phyloP scores from a whole-genome alignment of 169 alveolate species.

The Plasmodium malariae region DNA sequence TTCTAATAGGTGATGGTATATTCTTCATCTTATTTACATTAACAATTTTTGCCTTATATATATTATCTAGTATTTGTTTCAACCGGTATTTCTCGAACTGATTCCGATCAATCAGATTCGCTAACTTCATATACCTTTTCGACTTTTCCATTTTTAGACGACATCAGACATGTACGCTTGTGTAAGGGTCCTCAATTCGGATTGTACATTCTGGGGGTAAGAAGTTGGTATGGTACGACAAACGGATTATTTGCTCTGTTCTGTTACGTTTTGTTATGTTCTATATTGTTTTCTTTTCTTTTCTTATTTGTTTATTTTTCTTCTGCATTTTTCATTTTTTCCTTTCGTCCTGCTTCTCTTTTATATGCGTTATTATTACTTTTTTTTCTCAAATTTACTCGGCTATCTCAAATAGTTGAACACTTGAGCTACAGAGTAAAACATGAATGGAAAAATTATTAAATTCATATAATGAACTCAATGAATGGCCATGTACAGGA shows the following conservation, averaged over 20 bases:
- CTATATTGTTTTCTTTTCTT: not conserved
- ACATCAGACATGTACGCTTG: not conserved
- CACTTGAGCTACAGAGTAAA: not conserved
- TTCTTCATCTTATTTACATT: conserved; percentile 81
- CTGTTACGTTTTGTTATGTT: not conserved
- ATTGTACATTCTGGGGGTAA: too few relatives aligned
- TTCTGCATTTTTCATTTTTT: not conserved
- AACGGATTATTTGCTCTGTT: not conserved
- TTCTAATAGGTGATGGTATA: conserved; percentile 82
- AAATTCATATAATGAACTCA: too few relatives aligned
- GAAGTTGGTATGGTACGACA: too few relatives aligned
- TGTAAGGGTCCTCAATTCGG: too few relatives aligned
- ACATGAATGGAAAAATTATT: not conserved
- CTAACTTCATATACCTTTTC: conserved; percentile 22
- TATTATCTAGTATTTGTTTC: conserved; percentile 80
- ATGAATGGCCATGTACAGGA: not conserved
- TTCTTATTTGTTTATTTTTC: not conserved
- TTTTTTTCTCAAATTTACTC: not conserved
- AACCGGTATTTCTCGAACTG: conserved; percentile 78
- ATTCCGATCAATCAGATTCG: conserved; percentile 37
- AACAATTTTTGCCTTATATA: conserved; percentile 80
- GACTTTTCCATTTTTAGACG: conserved; percentile 56
- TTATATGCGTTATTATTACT: too few relatives aligned
- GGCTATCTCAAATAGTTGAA: not conserved
- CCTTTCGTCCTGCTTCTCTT: not conserved